These are phyloP conservation scores for Clonostachys solani DNA, from an alignment of 2,329 filamentous ascomycete genomes.

Conservation along the genomic window DNA sequence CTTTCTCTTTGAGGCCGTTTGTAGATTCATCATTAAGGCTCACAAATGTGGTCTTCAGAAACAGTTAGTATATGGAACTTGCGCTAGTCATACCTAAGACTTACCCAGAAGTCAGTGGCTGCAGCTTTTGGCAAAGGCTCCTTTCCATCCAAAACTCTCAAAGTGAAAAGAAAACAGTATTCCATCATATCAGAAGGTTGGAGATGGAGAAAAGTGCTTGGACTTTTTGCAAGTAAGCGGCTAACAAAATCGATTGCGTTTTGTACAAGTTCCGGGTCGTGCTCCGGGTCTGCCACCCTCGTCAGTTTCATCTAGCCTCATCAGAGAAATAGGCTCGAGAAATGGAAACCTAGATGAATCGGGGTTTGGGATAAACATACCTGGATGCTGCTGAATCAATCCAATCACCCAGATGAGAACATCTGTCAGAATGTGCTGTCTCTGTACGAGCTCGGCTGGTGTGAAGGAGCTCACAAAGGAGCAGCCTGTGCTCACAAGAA, in stretches of 20 bases:
- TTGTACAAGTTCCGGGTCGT: constrained; percentile 69
- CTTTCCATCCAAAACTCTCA: constrained; percentile 64
- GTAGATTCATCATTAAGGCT: constrained; percentile 36
- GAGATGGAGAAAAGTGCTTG: constrained; percentile 55
- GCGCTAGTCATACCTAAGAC: constrained; percentile 8
- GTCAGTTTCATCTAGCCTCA: no score
- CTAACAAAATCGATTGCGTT: constrained; percentile 70
- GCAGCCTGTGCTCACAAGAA: constrained; percentile 67
- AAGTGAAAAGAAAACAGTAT: constrained; percentile 66
- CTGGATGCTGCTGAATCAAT: constrained; percentile 58
- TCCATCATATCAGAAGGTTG: constrained; percentile 54
- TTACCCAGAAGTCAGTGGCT: constrained; percentile 72
- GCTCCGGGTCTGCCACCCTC: constrained; percentile 48
- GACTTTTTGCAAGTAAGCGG: constrained; percentile 56
- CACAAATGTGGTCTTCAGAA: constrained; percentile 46
- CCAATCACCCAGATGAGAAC: constrained; percentile 59
- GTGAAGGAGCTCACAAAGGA: constrained; percentile 62
- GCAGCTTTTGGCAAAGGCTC: constrained; percentile 74
- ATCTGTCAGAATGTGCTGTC: constrained; percentile 41
- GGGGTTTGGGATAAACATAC: constrained; percentile 31
- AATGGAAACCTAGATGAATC: background rate
- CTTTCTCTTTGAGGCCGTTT: constrained; percentile 35
- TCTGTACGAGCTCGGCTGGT: constrained; percentile 30
- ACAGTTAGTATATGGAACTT: no score
- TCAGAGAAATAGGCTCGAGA: background rate